phyloP scores from a whole-genome alignment of 1,284 basidiomycete species.

The Tylopilus orsonianus region DNA sequence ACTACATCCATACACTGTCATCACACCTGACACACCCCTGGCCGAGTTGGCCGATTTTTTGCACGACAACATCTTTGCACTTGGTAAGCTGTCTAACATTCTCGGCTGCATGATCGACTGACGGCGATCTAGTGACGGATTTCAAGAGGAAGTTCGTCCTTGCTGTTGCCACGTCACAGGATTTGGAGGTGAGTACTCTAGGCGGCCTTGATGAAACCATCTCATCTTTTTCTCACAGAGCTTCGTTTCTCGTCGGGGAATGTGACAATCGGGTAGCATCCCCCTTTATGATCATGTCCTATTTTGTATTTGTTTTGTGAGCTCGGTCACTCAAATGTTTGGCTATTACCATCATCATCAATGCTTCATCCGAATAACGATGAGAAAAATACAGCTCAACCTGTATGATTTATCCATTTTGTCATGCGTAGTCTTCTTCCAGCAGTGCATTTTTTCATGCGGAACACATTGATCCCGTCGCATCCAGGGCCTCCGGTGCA shows the following conservation, averaged over 20 bases:
- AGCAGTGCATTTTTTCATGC: neutral
- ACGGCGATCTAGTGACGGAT: constrained; percentile 67
- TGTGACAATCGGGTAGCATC: constrained; percentile 15
- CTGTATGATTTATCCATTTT: neutral
- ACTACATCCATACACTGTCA: constrained; percentile 71
- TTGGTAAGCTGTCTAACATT: constrained; percentile 51
- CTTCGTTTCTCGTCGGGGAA: constrained; percentile 59
- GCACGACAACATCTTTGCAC: constrained; percentile 68
- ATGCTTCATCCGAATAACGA: neutral
- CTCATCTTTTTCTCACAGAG: constrained; percentile 33
- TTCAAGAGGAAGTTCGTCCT: constrained; percentile 81
- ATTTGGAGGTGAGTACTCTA: constrained; percentile 60
- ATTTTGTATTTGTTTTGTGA: constrained; percentile 1
- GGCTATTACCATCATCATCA: neutral
- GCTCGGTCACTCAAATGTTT: neutral
- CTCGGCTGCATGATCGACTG: neutral
- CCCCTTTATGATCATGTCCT: neutral
- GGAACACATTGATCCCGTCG: neutral
- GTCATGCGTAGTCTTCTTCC: neutral
- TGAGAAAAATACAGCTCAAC: neutral
- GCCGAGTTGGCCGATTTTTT: constrained; percentile 78
- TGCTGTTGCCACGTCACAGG: constrained; percentile 77
- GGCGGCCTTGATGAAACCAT: neutral
- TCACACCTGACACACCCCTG: constrained; percentile 78
- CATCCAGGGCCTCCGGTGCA: neutral